These are phyloP conservation scores for Trichoderma breve DNA, from an alignment of 2,329 filamentous ascomycete genomes.

Conservation along the genomic window DNA sequence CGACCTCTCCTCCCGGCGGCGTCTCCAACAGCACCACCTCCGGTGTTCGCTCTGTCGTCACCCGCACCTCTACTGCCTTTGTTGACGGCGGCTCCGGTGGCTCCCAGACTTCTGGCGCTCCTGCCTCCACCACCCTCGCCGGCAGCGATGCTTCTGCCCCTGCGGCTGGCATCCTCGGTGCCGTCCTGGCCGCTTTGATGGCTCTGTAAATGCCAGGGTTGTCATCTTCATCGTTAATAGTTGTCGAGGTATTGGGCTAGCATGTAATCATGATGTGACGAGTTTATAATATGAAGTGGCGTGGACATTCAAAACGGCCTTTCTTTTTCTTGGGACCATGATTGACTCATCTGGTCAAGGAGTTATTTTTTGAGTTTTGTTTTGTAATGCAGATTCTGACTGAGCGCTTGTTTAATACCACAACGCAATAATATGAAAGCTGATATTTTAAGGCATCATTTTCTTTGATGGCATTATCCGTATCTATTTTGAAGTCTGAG, in stretches of 20 bases:
- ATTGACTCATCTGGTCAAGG: background rate
- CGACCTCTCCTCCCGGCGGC: background rate
- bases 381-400: background rate
- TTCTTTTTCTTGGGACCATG: background rate
- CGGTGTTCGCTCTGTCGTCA: conserved; percentile 14
- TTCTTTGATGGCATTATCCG: background rate
- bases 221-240: background rate
- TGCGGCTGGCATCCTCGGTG: conserved; percentile 31
- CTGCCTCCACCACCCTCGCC: conserved; percentile 18
- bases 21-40: conserved; percentile 19
- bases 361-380: background rate
- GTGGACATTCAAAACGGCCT: background rate
- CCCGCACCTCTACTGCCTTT: conserved; percentile 22
- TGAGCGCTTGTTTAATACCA: background rate
- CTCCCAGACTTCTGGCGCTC: conserved; percentile 18
- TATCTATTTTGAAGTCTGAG: background rate
- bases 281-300: conserved; percentile 6
- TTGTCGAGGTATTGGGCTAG: conserved; percentile 6
- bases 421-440: background rate
- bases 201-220: conserved; percentile 32
- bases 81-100: conserved; percentile 23
- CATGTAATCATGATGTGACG: conserved; percentile 19
- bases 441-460: background rate
- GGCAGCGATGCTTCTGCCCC: conserved; percentile 28
- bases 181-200: conserved; percentile 32